Evolutionary conservation across 257 asterid genomes (phyloP).

Genomic region (Primulina huaijiensis): DNA sequence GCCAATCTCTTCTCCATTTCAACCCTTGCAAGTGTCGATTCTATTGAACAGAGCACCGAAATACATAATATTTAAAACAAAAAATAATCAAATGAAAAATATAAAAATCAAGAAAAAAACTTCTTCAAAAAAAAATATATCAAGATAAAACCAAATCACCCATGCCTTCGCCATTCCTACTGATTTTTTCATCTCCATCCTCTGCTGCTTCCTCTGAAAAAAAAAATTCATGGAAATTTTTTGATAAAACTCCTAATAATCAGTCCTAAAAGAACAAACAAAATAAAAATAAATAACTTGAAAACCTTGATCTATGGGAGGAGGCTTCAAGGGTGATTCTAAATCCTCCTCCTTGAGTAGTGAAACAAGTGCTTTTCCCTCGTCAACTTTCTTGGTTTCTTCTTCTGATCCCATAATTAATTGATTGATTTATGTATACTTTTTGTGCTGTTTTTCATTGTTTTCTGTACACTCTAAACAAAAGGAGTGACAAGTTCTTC

Average conservation of each 20-base stretch:
- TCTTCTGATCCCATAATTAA: constrained; percentile 21
- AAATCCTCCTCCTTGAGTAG: constrained; percentile 20
- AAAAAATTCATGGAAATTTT: not conserved
- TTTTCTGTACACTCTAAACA: too few species aligned
- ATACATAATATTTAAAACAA: too few species aligned
- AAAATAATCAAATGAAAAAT: too few species aligned
- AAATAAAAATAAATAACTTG: not conserved
- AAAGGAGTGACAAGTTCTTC: too few species aligned
- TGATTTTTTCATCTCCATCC: constrained; percentile 20
- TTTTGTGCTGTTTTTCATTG: too few species aligned
- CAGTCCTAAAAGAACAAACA: not conserved
- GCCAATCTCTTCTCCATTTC: constrained; percentile 51
- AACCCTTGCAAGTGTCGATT: constrained; percentile 35
- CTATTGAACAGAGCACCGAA: too few species aligned
- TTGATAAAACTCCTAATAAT: not conserved
- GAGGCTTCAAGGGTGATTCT: constrained; percentile 16
- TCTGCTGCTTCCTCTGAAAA: constrained; percentile 28
- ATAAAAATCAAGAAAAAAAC: not conserved
- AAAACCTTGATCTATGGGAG: constrained; percentile 20
- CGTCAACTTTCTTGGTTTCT: constrained; percentile 17
- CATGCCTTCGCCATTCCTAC: constrained; percentile 22
- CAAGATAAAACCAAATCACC: constrained; percentile 19
- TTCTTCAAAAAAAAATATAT: not conserved
- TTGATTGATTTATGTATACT: too few species aligned
- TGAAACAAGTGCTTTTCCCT: constrained; percentile 23